Evolutionary conservation across 2,329 filamentous ascomycete species (phyloP).

Genomic region (Diaporthe ampelina): DNA sequence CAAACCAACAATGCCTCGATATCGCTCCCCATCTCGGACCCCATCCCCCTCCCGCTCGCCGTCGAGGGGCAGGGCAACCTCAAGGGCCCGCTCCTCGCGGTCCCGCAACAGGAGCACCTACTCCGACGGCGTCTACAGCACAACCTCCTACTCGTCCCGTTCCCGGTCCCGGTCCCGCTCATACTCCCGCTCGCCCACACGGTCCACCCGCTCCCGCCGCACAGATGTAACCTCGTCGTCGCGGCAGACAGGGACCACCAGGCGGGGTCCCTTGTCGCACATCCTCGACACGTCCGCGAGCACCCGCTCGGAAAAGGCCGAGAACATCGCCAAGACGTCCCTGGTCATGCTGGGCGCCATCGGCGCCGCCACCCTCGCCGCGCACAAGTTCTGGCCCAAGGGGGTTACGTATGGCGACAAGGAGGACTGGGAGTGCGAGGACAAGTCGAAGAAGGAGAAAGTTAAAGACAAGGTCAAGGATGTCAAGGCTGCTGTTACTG

Average conservation of each 20-base stretch:
- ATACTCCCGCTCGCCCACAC: conserved; percentile 22
- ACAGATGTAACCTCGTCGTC: conserved; percentile 1
- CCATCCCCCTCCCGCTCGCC: conserved; percentile 43
- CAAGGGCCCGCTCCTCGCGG: neutral
- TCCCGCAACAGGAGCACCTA: conserved; percentile 33
- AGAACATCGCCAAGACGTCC: conserved; percentile 51
- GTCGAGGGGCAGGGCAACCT: conserved; percentile 35
- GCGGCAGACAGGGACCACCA: neutral
- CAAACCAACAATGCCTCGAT: conserved; percentile 43
- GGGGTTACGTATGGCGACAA: conserved; percentile 55
- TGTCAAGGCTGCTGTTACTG: conserved; percentile 25
- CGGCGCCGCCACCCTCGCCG: conserved; percentile 53
- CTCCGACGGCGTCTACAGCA: conserved; percentile 41
- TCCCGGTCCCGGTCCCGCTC: conserved; percentile 19
- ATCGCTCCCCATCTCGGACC: conserved; percentile 45
- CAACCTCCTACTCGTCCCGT: conserved; percentile 41
- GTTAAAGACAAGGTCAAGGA: conserved; percentile 38
- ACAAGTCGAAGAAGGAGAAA: conserved; percentile 36
- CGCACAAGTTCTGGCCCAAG: conserved; percentile 56
- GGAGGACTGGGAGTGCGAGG: conserved; percentile 52
- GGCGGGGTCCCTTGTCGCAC: conserved; percentile 16
- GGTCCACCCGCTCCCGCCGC: conserved; percentile 30
- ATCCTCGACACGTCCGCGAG: conserved; percentile 31
- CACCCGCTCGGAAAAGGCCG: conserved; percentile 38
- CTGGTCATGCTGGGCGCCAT: conserved; percentile 55